Evolutionary conservation across 805 yeast species (phyloP), one percentile per base, ranked within the genome.

Genomic region (Cyberlindnera maclurae): DNA sequence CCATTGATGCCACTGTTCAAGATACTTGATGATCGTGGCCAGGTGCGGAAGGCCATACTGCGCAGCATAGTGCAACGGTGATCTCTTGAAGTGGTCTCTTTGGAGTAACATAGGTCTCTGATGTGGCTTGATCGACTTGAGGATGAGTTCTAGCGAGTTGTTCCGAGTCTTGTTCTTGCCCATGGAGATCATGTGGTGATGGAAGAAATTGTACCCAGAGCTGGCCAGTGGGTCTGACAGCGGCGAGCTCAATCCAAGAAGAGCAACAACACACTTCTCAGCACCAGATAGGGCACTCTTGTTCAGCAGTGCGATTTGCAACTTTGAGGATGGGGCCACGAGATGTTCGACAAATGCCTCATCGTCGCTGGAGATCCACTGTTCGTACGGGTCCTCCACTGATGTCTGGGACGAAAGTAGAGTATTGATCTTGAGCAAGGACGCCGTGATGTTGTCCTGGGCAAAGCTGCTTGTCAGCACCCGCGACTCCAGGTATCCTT

Each of bases 61-160:
- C 3, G 93, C 79, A 15, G 95, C 80, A 58, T 89, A 89, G 62
- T 90, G 97, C 39, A 90, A 64, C 0, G 97, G 95, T 0, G 96
- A 83, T 43, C 96, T 71, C 44, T 69, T 70, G 55, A 86, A 84
- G 42, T 74, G 78, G 57, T 89, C 97, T 32, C 72, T 74, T 37
- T 82, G 79, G 34, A 79, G 61, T 16, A 89, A 64, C 3, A 73
- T 70, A 17, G 69, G 62, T 43, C 79, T 70, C 43, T 76, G 63
- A 45, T 70, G 71, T 1, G 70, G 67, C 2, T 76, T 77, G 15
- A 87, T 58, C 33, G 70, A 68, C 12, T 69, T 64, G 39, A 88
- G 67, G 26, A 87, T 68, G 53, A 77, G 76, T 6, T 62, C 57
- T 33, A 86, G 64, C 3, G 88, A 83, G 24, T 63, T 57, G 41